A percentile compares a stretch with the other conserved stretches of the same genome.
phyloP scores from a whole-genome alignment of 2,329 filamentous ascomycete species.

The Diaporthe australafricana region DNA sequence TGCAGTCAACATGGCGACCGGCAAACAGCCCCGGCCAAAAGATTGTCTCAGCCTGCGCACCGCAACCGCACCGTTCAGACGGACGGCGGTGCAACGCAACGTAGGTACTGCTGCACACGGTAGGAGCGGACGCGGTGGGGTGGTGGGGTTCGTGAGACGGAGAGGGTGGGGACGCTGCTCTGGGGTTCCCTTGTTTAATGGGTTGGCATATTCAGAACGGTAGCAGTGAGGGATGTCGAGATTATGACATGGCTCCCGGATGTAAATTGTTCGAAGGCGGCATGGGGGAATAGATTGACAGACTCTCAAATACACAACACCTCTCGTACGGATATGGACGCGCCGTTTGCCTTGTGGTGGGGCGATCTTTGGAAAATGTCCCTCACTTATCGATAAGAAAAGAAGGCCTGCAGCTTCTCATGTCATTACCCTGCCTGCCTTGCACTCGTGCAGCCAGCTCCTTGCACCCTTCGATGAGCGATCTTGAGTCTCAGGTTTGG shows the following conservation, averaged over 20 bases:
- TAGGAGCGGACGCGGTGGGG: not conserved
- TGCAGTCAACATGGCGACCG: slow-evolving; percentile 34
- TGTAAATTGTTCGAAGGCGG: not conserved
- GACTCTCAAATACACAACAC: no score
- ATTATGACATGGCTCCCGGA: not conserved
- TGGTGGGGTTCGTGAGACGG: slow-evolving; percentile 14
- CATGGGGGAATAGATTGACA: not conserved
- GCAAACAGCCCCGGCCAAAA: slow-evolving; percentile 28
- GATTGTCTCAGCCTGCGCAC: slow-evolving; percentile 20
- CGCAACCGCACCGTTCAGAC: not conserved
- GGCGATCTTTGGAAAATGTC: slow-evolving; percentile 9
- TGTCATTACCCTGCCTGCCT: not conserved
- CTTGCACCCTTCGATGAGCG: not conserved
- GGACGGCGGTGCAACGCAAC: not conserved
- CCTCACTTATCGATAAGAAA: slow-evolving; percentile 25
- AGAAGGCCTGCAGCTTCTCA: not conserved
- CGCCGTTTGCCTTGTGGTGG: slow-evolving; percentile 13
- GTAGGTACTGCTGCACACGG: not conserved
- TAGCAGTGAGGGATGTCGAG: not conserved
- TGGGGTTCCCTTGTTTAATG: not conserved
- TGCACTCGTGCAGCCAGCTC: no score
- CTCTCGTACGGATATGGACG: not conserved
- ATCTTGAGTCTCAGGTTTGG: not conserved
- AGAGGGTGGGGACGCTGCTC: slow-evolving; percentile 8
- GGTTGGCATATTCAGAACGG: not conserved